Evolutionary conservation across 768 basidiomycete species (phyloP), one percentile per base, ranked within the genome.

Genomic region (Chiua virens): DNA sequence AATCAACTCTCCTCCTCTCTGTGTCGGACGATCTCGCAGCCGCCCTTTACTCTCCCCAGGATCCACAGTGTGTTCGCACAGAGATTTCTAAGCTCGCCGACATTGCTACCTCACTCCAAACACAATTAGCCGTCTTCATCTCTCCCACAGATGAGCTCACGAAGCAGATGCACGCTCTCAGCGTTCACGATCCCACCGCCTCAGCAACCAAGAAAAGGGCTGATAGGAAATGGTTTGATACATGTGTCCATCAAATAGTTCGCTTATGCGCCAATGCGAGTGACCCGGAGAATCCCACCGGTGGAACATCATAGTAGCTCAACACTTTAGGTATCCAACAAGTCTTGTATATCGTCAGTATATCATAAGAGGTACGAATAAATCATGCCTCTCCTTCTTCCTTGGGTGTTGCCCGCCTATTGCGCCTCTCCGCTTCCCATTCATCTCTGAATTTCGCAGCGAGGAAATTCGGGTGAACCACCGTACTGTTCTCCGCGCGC

Each of bases 1-100:
- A 70, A 9, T 89, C 87, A 3, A 71, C 77, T 27, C 60, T 67
- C 8, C 73, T 88, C 20, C 73, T 85, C 17, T 63, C 75, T 42
- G 74, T 78, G 4, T 75, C 79, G 5, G 89, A 91, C 62, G 85
- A 91, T 36, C 71, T 89, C 47, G 77, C 85, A 20, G 75, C 85
- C n/a, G 70, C 82, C 3, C 69, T 87, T 36, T 87, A 90, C 62
- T 54, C 79, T 0, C 85, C 86, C 5, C 87, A 90, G 59, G 75
- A 83, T 50, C 61, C 65, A 1, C 58, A 60, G 1, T 66, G 73
- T 30, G 66, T 88, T 45, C 56, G 58, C 10, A 57, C 64, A 11
- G 75, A 79, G 47, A 55, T 82, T 25, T 52, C 60, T 5, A 53
- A 71, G 0, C 73, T 82, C 40, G 60, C 69, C 38, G 59, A 58